Evolutionary conservation across 2,329 filamentous ascomycete species (phyloP), one percentile per base, ranked within the genome.

Genomic region (Dothideomycetes sp.): DNA sequence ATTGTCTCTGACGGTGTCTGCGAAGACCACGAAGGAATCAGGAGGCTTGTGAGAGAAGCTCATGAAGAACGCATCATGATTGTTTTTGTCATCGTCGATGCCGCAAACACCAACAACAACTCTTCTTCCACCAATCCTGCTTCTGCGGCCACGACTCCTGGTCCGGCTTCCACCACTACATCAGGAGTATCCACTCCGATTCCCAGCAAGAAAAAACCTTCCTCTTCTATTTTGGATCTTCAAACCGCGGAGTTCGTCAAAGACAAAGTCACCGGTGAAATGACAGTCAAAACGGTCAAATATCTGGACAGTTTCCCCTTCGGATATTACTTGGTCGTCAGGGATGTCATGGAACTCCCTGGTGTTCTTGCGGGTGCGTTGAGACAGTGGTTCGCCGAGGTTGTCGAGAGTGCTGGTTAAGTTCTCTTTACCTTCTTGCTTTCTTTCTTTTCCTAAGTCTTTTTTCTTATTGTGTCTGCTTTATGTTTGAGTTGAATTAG

Each of bases 291-390:
- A 53, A 87, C 93, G 61, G 82, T 86, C 67, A 78, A 84, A 54
- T 98, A 98, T 59, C 74, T 98, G 52, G 93, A 98, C 60, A 82
- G 80, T 6, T 98, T 98, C 62, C 91, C 93, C 0, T 99, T 99
- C 66, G 80, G 83, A 60, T 98, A 95, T 67, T 99, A 96, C 60
- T 67, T 98, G 42, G 85, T 98, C 51, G 91, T 98, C 44, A 80
- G 89, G 50, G 79, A 96, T 65, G 79, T 98, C 33, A 80, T 82
- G 54, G 91, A 98, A 63, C 69, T 99, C 55, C 91, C 93, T 4
- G 80, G 78, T 23, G 88, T 95, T 30, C 63, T 99, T 62, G 84
- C 87, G 11, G 84, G 84, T 19, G 74, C 94, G 51, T 64, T 99
- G 65, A 82, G 89, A 64, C 93, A 93, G 50, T 98, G 93, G 93